Percentiles rank a stretch among this genome's conserved stretches.
Conservation (phyloP, 2,329 filamentous ascomycete species). For the Penicillium oxalicum region DNA sequence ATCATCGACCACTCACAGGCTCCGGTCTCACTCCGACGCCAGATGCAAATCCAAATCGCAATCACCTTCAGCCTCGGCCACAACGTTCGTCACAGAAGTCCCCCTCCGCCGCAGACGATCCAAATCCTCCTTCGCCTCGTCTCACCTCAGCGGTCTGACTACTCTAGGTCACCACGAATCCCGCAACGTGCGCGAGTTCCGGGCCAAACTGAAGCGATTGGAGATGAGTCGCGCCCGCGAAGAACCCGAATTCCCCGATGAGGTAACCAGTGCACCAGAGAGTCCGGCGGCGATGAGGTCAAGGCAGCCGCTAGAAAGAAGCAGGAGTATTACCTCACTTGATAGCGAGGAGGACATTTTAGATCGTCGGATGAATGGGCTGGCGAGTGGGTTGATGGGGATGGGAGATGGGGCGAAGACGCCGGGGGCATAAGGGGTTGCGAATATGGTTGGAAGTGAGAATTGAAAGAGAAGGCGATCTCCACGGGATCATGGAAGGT, state of each 20-base stretch:
- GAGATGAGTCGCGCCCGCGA: conserved; percentile 9
- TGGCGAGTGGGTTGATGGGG: conserved; percentile 49
- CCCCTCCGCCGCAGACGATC: conserved; percentile 12
- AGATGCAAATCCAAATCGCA: too few species aligned
- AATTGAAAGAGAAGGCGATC: too few species aligned
- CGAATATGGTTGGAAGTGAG: conserved; percentile 10
- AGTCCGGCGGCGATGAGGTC: conserved; percentile 18
- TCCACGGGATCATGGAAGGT: too few species aligned
- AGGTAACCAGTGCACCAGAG: conserved; percentile 16
- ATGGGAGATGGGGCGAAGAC: conserved; percentile 33
- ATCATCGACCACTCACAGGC: too few species aligned
- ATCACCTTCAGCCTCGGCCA: too few species aligned
- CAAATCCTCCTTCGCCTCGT: conserved; percentile 16
- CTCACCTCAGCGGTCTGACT: conserved; percentile 10
- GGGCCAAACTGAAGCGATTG: conserved; percentile 17
- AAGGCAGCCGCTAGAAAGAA: conserved; percentile 3
- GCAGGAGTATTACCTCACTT: conserved; percentile 48
- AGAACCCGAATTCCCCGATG: conserved; percentile 11
- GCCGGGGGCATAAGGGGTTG: conserved; percentile 23
- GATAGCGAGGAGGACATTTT: conserved; percentile 54
- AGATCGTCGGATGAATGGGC: conserved; percentile 50
- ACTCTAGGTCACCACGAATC: conserved; percentile 8
- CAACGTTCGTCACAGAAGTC: conserved; percentile 3
- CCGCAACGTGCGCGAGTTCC: conserved; percentile 10
- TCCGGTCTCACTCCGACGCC: too few species aligned